These are phyloP conservation scores for Staphylotrichum tortipilum DNA, from an alignment of 495 filamentous ascomycete species.

Conservation along the genomic window DNA sequence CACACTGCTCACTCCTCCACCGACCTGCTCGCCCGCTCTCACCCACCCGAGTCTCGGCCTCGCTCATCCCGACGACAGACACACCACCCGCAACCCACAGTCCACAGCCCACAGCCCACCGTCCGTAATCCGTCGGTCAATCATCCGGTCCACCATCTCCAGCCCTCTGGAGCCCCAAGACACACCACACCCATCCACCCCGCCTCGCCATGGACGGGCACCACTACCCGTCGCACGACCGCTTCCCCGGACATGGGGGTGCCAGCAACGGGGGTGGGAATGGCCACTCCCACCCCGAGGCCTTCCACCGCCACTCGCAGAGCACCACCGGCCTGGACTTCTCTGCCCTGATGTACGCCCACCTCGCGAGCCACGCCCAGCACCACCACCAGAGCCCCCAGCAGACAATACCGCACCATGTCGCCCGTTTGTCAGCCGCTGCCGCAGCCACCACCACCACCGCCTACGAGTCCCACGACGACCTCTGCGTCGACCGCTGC, in stretches of 20 bases:
- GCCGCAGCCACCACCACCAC: not conserved
- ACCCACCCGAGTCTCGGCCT: no score
- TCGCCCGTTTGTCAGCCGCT: slow-evolving; percentile 3
- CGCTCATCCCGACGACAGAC: no score
- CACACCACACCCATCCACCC: no score
- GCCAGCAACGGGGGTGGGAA: no score
- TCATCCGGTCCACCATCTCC: no score
- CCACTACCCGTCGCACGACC: slow-evolving; percentile 10
- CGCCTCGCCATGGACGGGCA: slow-evolving; percentile 17
- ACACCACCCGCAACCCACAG: no score
- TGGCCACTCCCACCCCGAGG: no score
- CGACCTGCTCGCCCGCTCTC: no score
- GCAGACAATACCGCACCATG: not conserved
- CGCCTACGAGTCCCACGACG: slow-evolving; percentile 30
- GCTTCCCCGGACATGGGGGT: slow-evolving; percentile 13
- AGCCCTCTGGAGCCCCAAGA: no score
- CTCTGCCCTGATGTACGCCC: slow-evolving; percentile 8
- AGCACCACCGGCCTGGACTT: slow-evolving; percentile 10
- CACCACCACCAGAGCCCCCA: not conserved
- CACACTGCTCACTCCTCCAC: no score
- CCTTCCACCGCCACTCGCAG: slow-evolving; percentile 18
- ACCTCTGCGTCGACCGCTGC: slow-evolving; percentile 34
- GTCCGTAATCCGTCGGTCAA: no score
- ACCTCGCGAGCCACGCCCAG: not conserved
- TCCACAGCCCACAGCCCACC: no score